phyloP scores from a whole-genome alignment of 1,139 yeast genomes.

The Pichia sp. region DNA sequence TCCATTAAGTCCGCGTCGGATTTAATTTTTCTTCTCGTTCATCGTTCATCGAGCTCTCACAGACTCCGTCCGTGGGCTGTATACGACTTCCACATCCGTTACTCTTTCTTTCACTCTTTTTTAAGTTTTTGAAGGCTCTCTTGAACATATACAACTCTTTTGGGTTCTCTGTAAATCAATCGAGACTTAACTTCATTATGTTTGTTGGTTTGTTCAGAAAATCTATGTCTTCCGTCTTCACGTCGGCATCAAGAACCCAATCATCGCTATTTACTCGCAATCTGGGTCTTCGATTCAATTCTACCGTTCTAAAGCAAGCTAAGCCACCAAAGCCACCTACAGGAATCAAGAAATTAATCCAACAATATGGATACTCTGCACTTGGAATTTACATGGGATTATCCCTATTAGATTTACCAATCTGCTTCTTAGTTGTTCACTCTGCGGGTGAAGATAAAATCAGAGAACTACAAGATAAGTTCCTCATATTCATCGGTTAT shows the following conservation, averaged over 20 bases:
- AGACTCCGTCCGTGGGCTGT: too few relatives aligned
- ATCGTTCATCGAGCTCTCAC: too few relatives aligned
- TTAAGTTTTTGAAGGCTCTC: too few relatives aligned
- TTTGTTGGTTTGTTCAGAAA: too few relatives aligned
- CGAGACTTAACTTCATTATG: too few relatives aligned
- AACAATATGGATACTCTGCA: slow-evolving; percentile 89
- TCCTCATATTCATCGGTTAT: slow-evolving; percentile 52
- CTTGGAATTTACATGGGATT: slow-evolving; percentile 74
- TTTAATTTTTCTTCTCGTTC: too few relatives aligned
- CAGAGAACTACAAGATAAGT: slow-evolving; percentile 54
- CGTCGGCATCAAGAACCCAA: not conserved
- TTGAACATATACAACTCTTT: too few relatives aligned
- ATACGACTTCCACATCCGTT: too few relatives aligned
- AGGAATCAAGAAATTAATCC: slow-evolving; percentile 63
- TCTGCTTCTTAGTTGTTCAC: slow-evolving; percentile 78
- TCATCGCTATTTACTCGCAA: not conserved
- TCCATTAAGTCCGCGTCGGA: too few relatives aligned
- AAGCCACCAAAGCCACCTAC: slow-evolving; percentile 30
- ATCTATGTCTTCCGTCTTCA: too few relatives aligned
- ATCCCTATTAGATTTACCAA: slow-evolving; percentile 69
- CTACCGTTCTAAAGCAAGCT: slow-evolving; percentile 6
- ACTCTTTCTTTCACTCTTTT: too few relatives aligned
- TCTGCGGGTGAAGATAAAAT: slow-evolving; percentile 79
- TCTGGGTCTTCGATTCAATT: not conserved
- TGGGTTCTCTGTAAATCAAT: too few relatives aligned